Percentiles rank a stretch among this genome's conserved stretches.
These are phyloP conservation scores for Chloranthus sessilifolius DNA, from an alignment of 164 flowering plant species.

Conservation along the genomic window DNA sequence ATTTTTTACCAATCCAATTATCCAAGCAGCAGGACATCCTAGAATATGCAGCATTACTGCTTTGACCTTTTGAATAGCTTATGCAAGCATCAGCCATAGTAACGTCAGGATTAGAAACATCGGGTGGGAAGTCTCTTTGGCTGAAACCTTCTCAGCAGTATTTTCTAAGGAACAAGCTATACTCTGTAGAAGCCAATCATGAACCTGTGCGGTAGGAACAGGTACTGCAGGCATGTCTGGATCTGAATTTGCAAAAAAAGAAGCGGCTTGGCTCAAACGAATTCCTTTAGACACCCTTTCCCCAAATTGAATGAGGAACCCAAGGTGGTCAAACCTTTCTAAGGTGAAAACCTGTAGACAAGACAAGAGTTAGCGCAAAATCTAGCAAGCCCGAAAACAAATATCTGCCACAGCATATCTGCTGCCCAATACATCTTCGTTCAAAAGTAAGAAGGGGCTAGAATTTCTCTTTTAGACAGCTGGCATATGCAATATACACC, in stretches of 20 bases:
- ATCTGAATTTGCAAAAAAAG: constrained; percentile 94
- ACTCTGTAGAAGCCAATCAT: constrained; percentile 77
- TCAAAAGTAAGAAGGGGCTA: too few relatives aligned
- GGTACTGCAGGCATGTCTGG: constrained; percentile 96
- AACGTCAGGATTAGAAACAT: constrained; percentile 68
- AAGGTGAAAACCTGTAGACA: constrained; percentile 63
- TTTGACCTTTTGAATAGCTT: constrained; percentile 29
- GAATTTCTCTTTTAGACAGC: too few relatives aligned
- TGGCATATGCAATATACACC: too few relatives aligned
- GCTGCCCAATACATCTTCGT: too few relatives aligned
- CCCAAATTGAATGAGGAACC: constrained; percentile 70
- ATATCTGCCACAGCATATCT: too few relatives aligned
- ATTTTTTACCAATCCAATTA: too few relatives aligned
- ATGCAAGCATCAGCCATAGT: constrained; percentile 75
- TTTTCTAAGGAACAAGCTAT: constrained; percentile 57
- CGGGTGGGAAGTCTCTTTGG: constrained; percentile 73
- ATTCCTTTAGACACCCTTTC: constrained; percentile 58
- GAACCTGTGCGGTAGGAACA: constrained; percentile 79
- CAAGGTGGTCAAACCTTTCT: constrained; percentile 89
- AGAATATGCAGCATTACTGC: not conserved
- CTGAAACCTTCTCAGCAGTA: constrained; percentile 50
- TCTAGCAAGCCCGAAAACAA: too few relatives aligned
- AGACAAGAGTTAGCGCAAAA: too few relatives aligned
- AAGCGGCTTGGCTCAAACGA: constrained; percentile 71
- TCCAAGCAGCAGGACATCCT: too few relatives aligned